Evolutionary conservation across 345 rosid genomes (phyloP), one percentile per base, ranked within the genome.

Genomic region (Cardiospermum halicacabum): DNA sequence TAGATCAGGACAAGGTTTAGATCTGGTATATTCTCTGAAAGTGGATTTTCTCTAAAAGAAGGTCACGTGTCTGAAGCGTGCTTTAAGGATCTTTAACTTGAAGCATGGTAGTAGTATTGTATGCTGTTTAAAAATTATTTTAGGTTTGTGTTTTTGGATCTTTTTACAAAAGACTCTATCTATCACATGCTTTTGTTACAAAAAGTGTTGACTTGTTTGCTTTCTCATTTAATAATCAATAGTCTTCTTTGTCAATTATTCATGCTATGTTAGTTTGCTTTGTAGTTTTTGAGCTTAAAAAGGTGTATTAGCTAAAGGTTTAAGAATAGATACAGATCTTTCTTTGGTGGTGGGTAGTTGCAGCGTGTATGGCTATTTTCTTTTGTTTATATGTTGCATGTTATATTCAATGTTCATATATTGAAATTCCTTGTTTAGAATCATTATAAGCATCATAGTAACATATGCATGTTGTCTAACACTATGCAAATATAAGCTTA

Each of bases 81-180:
- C 70, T 84, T 79, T 72, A 58, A 72, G 96, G 93, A 91, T 84
- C 97, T 78, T 72, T 53, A 67, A 62, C 80, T 73, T 59, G 61
- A 66, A 72, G 48, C 42, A 62, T 67, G 72, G 74, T 50, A 27
- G 74, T 50, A 27, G 60, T 66, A 22, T 51, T 70, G 69, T 66
- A 64, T 64, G 69, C 59, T 56, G 40, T 28, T 11, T 7, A 62
- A 15, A n/a, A 12, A 13, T 11, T 67, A 18, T 21, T 42, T 65
- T 63, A 16, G 15, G 5, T 50, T 37, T 40, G 53, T 66, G 24
- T n/a, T 47, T 57, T 57, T 50, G 37, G 68, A 69, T 66, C 68
- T 42, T 48, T 65, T 64, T 56, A 56, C 71, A 32, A 50, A 58
- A 54, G 56, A 66, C 49, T 59, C 53, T 19, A 49, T 68, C 53